Percentiles rank a stretch among this genome's conserved stretches.
These are phyloP conservation scores for Pythium folliculosum DNA, from an alignment of 352 stramenopile species.

Conservation along the genomic window DNA sequence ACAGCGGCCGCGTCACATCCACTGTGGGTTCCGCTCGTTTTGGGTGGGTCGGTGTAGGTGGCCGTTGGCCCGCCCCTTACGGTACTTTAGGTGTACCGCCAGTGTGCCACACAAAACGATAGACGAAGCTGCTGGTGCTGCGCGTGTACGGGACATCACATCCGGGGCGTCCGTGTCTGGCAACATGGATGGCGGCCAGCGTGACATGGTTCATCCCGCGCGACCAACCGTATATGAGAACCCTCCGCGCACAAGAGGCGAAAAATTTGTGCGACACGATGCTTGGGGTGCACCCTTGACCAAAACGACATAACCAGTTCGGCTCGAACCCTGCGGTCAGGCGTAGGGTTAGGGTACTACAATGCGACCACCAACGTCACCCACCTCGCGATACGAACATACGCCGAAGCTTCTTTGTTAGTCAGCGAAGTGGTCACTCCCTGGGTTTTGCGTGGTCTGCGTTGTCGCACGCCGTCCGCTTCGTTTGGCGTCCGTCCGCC, in stretches of 20 bases:
- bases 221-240: neutral
- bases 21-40: neutral
- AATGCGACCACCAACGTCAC: neutral
- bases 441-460: constrained; percentile 15
- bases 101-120: neutral
- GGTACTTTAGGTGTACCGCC: neutral
- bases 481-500: constrained; percentile 21
- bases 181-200: too few species aligned
- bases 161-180: neutral
- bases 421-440: neutral
- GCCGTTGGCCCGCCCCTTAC: neutral
- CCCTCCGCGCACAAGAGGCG: neutral
- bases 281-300: constrained; percentile 8
- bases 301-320: constrained; percentile 23
- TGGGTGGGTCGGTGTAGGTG: neutral
- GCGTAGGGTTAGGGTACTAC: constrained; percentile 6
- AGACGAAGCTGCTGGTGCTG: neutral
- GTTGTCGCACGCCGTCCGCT: constrained; percentile 14
- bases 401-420: neutral
- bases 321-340: constrained; percentile 19
- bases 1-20: constrained; percentile 10
- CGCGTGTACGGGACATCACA: neutral
- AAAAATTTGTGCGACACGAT: constrained; percentile 18
- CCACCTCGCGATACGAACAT: neutral
- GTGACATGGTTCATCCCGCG: neutral